Base-by-base conservation (phyloP, 1,139 yeast species). In the Taiozyma sp. region DNA sequence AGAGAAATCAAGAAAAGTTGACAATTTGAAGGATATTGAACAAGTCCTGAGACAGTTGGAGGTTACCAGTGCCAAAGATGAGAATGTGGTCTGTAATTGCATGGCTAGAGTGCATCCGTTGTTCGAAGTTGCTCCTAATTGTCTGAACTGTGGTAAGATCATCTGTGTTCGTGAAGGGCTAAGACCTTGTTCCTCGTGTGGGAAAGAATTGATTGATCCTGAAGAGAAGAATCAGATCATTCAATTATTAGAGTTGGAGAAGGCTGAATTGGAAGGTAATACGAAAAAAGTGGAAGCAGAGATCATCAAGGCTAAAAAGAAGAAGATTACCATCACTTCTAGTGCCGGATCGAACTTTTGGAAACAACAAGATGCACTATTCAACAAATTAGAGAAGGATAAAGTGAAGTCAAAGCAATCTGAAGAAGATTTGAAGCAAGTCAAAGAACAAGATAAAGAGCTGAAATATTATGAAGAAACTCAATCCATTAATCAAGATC, bases 101-200 rank as follows among this genome's bases (percentile, higher is more conserved):
- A 84, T 83, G 80, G 93, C 88, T 1, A 81, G 87, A 2, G 74
- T 87, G 53, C 99, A 95, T 64, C 96, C 97, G 2, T 71, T 95
- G 43, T 87, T 90, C 59, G 95, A 88, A 53, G 78, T 88, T 53
- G 93, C 96, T 1, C 99, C 99, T 0, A 95, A 95, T 65, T 95
- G 99, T 63, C 70, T 93, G 44, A 84, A 86, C 53, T 95, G 99
- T 68, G 99, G 99, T 12, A 90, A 91, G 65, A 89, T 95, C 41
- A 87, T 93, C 3, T 95, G 99, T 70, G 77, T 78, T 4, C 84
- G 84, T 60, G 98, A 95, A 65, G 98, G 98, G 0, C 73, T 79
- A 43, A 90, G 91, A 50, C 95, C 95, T 5, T 95, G 99, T 65
- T 79, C 95, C 3, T 87, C 72, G 57, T 93, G 99, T 70, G 90